phyloP scores from a whole-genome alignment of 2,329 filamentous ascomycete species.

The Thielaviopsis populi region DNA sequence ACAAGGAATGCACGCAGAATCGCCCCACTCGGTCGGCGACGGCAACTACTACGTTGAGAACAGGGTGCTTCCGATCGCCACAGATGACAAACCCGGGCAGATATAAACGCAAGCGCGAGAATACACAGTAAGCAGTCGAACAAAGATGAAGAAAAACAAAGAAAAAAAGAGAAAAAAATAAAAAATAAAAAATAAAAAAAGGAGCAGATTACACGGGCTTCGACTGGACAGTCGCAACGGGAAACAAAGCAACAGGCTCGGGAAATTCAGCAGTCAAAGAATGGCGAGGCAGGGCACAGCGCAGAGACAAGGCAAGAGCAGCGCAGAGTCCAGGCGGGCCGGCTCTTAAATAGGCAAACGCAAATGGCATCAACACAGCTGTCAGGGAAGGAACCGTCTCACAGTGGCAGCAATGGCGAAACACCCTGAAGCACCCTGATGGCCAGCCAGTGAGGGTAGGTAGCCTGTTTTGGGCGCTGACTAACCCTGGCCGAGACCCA shows the following conservation, averaged over 20 bases:
- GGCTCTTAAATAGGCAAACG: not conserved
- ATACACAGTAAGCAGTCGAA: not conserved
- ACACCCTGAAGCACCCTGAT: conserved; percentile 8
- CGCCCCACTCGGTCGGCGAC: not conserved
- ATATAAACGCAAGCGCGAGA: not conserved
- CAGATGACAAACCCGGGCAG: not conserved
- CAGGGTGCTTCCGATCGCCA: not conserved
- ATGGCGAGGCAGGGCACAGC: no score
- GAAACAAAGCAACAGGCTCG: no score
- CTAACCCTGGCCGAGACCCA: not conserved
- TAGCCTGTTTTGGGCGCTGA: not conserved
- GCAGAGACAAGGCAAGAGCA: no score
- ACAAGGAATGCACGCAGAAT: not conserved
- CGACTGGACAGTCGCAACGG: not conserved
- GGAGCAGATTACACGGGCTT: no score
- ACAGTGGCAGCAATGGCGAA: not conserved
- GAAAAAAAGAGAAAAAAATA: not conserved
- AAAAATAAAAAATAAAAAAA: not conserved
- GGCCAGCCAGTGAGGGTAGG: no score
- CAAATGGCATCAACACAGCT: not conserved
- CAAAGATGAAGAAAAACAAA: no score
- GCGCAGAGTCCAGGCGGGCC: not conserved
- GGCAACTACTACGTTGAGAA: not conserved
- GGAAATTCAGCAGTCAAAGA: no score
- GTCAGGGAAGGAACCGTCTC: not conserved